Conservation (phyloP, 2,329 filamentous ascomycete genomes). For the Stagonosporopsis chrysanthemi region DNA sequence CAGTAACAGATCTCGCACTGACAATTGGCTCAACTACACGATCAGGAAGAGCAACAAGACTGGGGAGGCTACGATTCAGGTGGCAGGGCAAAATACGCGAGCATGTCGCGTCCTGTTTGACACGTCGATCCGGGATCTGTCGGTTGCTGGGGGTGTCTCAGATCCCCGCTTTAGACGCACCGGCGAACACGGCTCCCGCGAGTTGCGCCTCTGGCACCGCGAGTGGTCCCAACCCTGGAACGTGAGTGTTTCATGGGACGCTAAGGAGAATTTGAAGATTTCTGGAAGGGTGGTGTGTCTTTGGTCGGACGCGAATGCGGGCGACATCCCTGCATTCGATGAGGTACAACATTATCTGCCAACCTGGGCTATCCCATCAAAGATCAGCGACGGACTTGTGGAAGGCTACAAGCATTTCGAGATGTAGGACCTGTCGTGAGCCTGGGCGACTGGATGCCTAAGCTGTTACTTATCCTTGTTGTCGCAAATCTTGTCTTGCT, state of each 20-base stretch:
- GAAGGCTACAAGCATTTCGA: slow-evolving; percentile 76
- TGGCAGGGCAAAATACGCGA: slow-evolving; percentile 78
- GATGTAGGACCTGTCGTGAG: slow-evolving; percentile 28
- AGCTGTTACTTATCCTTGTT: slow-evolving; percentile 35
- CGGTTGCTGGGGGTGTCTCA: slow-evolving; percentile 67
- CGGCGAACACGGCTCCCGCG: slow-evolving; percentile 68
- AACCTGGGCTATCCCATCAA: slow-evolving; percentile 79
- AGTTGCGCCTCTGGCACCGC: slow-evolving; percentile 82
- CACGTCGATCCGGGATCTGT: slow-evolving; percentile 69
- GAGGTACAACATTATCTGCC: slow-evolving; percentile 80
- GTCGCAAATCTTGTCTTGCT: slow-evolving; percentile 38
- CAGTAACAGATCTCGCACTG: slow-evolving; percentile 37
- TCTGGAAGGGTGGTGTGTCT: slow-evolving; percentile 75
- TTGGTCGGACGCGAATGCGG: slow-evolving; percentile 86
- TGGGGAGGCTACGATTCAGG: slow-evolving; percentile 67
- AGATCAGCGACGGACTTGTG: slow-evolving; percentile 78
- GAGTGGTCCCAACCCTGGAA: slow-evolving; percentile 80
- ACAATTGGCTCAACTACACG: slow-evolving; percentile 71
- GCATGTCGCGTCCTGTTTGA: slow-evolving; percentile 79
- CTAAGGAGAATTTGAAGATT: slow-evolving; percentile 41
- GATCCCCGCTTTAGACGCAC: slow-evolving; percentile 71
- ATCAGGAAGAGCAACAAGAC: slow-evolving; percentile 57
- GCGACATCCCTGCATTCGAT: slow-evolving; percentile 81
- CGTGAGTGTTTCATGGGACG: slow-evolving; percentile 74
- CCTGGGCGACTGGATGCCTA: slow-evolving; percentile 28